phyloP scores from a whole-genome alignment of 345 rosid genomes.

The Sapria himalayana region DNA sequence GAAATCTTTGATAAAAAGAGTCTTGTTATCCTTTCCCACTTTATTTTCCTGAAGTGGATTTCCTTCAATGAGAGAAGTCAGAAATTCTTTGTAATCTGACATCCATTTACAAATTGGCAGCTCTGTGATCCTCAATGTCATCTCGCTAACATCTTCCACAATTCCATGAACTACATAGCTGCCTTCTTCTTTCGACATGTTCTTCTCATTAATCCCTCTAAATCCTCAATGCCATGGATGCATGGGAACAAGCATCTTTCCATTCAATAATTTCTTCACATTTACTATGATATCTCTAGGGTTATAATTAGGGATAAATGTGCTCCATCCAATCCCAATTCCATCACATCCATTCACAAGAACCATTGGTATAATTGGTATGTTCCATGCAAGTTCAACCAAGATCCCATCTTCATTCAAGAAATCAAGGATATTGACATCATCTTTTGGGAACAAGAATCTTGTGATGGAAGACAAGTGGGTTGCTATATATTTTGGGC shows the following conservation, averaged over 20 bases:
- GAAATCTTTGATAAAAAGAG: too few relatives aligned
- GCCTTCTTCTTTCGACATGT: constrained; percentile 49
- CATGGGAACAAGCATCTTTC: constrained; percentile 70
- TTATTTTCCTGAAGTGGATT: too few relatives aligned
- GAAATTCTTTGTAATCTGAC: constrained; percentile 50
- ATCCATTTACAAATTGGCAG: constrained; percentile 87
- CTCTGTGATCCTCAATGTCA: constrained; percentile 48
- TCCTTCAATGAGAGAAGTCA: constrained; percentile 25
- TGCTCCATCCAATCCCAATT: constrained; percentile 99
- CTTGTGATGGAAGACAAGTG: constrained; percentile 57
- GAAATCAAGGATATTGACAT: constrained; percentile 63
- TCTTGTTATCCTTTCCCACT: too few relatives aligned
- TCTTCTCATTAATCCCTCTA: constrained; percentile 60
- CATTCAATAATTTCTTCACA: constrained; percentile 41
- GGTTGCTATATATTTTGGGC: constrained; percentile 69
- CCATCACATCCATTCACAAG: constrained; percentile 97
- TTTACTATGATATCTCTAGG: constrained; percentile 76
- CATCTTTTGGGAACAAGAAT: constrained; percentile 64
- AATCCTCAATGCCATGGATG: constrained; percentile 95
- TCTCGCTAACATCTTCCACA: constrained; percentile 48
- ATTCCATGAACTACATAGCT: constrained; percentile 46
- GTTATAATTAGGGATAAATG: constrained; percentile 68
- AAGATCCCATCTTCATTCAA: constrained; percentile 73
- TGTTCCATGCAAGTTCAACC: constrained; percentile 86
- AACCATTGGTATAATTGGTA: constrained; percentile 69